phyloP scores from a whole-genome alignment of 148 eudicot species.

The Persicaria tinctoria region DNA sequence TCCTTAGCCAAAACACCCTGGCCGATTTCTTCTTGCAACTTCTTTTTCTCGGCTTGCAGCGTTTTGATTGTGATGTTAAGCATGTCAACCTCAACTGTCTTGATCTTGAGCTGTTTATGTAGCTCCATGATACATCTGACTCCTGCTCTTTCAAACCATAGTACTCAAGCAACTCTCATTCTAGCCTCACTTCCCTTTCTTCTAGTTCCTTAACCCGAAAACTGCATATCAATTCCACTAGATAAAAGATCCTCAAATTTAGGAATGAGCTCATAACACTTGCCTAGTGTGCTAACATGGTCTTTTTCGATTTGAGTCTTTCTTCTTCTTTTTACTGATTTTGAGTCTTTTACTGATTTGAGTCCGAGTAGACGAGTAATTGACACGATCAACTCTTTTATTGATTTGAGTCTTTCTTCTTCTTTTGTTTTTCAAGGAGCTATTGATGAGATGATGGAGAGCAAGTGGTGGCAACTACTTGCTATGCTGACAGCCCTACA shows the following conservation, averaged over 20 bases:
- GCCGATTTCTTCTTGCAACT: constrained; percentile 75
- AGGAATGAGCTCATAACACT: constrained; percentile 39
- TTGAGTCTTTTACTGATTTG: too few species aligned
- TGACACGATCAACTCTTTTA: too few species aligned
- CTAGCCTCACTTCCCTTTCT: constrained; percentile 95
- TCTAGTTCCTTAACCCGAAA: constrained; percentile 75
- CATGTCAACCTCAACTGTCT: constrained; percentile 88
- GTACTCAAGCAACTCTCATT: constrained; percentile 90
- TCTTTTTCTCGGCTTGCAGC: constrained; percentile 80
- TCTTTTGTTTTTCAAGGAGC: too few species aligned
- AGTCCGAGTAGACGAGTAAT: too few species aligned
- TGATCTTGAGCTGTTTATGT: constrained; percentile 86
- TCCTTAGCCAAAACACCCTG: constrained; percentile 53
- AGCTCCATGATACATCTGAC: constrained; percentile 58
- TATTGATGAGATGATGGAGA: too few species aligned
- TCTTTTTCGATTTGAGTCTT: too few species aligned
- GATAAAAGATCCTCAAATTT: constrained; percentile 76
- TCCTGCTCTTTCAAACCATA: constrained; percentile 97
- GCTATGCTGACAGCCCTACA: too few species aligned
- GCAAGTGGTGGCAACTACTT: too few species aligned
- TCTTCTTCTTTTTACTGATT: too few species aligned
- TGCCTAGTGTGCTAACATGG: too few species aligned
- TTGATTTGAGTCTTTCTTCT: too few species aligned
- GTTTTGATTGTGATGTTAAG: constrained; percentile 73
- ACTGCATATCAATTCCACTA: constrained; percentile 70